These are phyloP conservation scores for Ilyonectria sp. DNA, from an alignment of 2,329 filamentous ascomycete genomes.

Conservation along the genomic window DNA sequence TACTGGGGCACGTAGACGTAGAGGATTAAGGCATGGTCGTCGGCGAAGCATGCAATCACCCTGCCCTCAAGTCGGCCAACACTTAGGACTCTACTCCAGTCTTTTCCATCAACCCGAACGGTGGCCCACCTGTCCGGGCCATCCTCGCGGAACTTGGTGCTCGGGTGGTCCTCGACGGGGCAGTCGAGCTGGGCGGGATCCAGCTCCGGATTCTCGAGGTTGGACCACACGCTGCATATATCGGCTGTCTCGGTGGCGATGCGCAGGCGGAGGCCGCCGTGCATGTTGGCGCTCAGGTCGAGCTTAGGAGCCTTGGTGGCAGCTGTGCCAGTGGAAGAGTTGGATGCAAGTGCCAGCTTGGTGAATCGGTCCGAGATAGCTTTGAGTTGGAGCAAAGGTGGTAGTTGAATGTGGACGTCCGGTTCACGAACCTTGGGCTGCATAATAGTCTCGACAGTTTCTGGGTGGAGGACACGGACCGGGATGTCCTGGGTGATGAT, in stretches of 20 bases:
- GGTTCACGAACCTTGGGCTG: constrained; percentile 92
- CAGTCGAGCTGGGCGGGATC: constrained; percentile 83
- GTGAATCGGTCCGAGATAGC: constrained; percentile 96
- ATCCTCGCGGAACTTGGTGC: constrained; percentile 81
- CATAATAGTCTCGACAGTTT: constrained; percentile 91
- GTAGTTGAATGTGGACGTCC: constrained; percentile 93
- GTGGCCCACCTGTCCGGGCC: constrained; percentile 90
- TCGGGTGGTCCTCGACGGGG: constrained; percentile 84
- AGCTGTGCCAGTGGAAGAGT: constrained; percentile 57
- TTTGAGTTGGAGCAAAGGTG: constrained; percentile 89
- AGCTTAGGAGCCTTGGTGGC: constrained; percentile 74
- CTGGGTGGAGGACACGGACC: constrained; percentile 88
- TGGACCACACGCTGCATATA: constrained; percentile 89
- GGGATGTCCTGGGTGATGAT: constrained; percentile 96
- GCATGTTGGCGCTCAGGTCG: constrained; percentile 94
- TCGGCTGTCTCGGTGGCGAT: constrained; percentile 87
- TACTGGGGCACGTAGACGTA: constrained; percentile 86
- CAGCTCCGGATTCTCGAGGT: constrained; percentile 88
- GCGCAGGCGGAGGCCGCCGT: constrained; percentile 85
- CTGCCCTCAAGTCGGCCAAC: constrained; percentile 90
- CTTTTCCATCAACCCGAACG: constrained; percentile 91
- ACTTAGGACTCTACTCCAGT: constrained; percentile 95
- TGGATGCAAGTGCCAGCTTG: constrained; percentile 77
- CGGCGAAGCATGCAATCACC: constrained; percentile 91
- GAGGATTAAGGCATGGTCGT: constrained; percentile 85